Evolutionary conservation across 2,329 filamentous ascomycete species (phyloP), one percentile per base, ranked within the genome.

Genomic region (Teratosphaeria nubilosa): DNA sequence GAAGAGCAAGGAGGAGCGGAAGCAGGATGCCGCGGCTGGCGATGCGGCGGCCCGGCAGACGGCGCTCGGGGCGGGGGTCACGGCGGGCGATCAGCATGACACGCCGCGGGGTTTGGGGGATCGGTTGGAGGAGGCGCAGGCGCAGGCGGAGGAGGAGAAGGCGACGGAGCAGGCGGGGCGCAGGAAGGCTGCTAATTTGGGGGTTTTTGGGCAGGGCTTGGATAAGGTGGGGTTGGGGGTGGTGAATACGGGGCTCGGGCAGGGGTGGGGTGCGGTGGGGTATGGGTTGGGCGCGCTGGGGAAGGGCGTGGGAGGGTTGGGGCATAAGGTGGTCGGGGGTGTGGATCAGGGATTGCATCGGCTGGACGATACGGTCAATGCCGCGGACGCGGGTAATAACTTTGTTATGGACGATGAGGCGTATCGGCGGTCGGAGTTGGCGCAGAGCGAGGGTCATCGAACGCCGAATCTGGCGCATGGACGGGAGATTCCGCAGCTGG

Each of bases 1-100:
- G 56, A 74, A 76, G 1, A 53, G 51, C n/a, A 57, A 57, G 56
- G 20, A 14, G 24, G 80, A 85, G 64, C 76, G 69, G 57, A 64
- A 62, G 56, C 62, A 64, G 53, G 63, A 63, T n/a, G 48, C 60
- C 54, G 62, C 57, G 14, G 58, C 59, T 13, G 68, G 66, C 32
- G 64, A 71, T 59, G 63, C 65, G 37, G 66, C 64, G 24, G 70
- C 70, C 20, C 65, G 72, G 52, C 54, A 62, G 5, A 62, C 68
- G 59, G 68, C 71, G 10, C 60, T 69, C 51, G 65, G 66, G 1
- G 57, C 63, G 7, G 71, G 71, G 41, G 54, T 67, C 7, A 72
- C 68, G 55, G 65, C 67, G 45, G 70, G 70, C 24, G 66, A 70
- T 52, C 65, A 65, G 51, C 64, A 68, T 27, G 63, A 68, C 20